Evolutionary conservation across 116 monocot genomes (phyloP), one percentile per base, ranked within the genome.

Genomic region (Phalaenopsis hybrid): DNA sequence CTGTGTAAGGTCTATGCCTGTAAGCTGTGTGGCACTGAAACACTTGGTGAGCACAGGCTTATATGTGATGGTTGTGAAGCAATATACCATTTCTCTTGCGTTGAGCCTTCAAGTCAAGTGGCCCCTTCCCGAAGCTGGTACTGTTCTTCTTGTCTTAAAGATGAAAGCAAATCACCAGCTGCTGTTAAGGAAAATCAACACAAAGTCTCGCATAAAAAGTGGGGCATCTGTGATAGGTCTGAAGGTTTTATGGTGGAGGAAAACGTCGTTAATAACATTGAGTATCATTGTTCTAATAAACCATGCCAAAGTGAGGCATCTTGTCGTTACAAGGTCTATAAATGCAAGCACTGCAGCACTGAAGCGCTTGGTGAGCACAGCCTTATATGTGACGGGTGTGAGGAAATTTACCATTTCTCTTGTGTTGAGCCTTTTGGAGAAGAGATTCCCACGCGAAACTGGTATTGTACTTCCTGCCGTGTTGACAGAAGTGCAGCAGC

Each of bases 311-410:
- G 84, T 20, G 88, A 85, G 82, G 87, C 88, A 55, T 89, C 88
- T 11, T 73, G 69, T 34, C 84, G 86, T 4, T 75, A 85, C 76
- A 89, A 90, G 76, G 74, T 82, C 83, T 81, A 59, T 80, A 84
- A 57, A 48, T 96, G 91, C 86, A 90, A 86, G 57, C 83, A 86
- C 16, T 92, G 92, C 82, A 86, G 88, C 67, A 83, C 16, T 28
- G 87, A 88, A 82, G 85, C 87, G 16, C 79, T 86, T 86, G 86
- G 81, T 2, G 88, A 83, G 4, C 57, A 77, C n/a, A 87, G 88
- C 79, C 89, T 95, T 57, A 88, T 87, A 45, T 95, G 95, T 83
- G 87, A 91, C 83, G 85, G 87, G 77, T 95, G 95, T 73, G 89
- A 91, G 83, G 74, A 84, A 45, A 61, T 86, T 80, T 92, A 84